Evolutionary conservation across 176 grass and related monocot genomes (phyloP).

Genomic region (Saccharum officinarum): DNA sequence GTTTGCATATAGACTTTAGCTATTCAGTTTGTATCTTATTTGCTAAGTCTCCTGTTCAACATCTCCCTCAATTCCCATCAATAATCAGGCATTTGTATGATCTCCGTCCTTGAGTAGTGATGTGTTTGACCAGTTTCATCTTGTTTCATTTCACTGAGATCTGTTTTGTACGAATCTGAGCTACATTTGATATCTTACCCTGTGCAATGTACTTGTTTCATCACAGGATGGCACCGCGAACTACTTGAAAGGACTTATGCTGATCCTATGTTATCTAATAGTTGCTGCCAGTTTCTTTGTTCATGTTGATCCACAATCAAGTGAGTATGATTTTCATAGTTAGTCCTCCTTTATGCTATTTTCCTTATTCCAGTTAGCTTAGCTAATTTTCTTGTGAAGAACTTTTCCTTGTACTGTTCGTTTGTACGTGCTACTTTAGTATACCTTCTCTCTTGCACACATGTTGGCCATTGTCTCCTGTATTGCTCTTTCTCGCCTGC

Average conservation of each 20-base stretch:
- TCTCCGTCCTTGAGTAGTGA: background rate
- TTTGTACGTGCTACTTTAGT: background rate
- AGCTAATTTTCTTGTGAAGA: background rate
- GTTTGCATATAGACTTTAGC: background rate
- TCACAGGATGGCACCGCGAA: slow-evolving; percentile 71
- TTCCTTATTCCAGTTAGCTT: background rate
- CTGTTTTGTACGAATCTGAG: background rate
- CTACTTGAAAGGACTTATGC: slow-evolving; percentile 87
- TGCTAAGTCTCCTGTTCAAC: background rate
- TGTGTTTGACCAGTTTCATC: background rate
- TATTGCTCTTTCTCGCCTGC: background rate
- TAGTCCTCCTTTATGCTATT: background rate
- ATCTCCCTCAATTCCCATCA: background rate
- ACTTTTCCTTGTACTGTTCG: background rate
- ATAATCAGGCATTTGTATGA: background rate
- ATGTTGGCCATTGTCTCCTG: background rate
- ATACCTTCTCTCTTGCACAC: too few relatives aligned
- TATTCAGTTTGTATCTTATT: background rate
- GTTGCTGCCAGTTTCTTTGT: slow-evolving; percentile 89
- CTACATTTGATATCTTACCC: slow-evolving; percentile 21
- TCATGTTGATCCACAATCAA: slow-evolving; percentile 71
- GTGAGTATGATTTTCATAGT: slow-evolving; percentile 30
- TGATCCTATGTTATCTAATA: slow-evolving; percentile 83
- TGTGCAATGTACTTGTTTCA: background rate
- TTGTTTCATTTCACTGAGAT: slow-evolving; percentile 19